Evolutionary conservation across 2,329 filamentous ascomycete genomes (phyloP).

Genomic region (Hypoxylon sp.): DNA sequence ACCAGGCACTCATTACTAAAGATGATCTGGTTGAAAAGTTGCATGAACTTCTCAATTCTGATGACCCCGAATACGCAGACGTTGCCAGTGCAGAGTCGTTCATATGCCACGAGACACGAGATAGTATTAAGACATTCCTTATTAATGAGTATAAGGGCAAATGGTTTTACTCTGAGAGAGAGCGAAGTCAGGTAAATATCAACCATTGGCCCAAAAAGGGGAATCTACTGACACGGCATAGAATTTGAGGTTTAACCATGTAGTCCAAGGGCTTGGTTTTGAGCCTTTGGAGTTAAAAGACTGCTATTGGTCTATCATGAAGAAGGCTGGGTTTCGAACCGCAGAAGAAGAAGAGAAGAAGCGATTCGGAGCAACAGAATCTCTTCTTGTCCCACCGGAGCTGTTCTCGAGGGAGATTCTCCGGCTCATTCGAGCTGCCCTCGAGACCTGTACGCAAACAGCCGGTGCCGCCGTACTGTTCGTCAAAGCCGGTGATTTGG

Average conservation of each 20-base stretch:
- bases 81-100: conserved; percentile 33
- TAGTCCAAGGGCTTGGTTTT: conserved; percentile 42
- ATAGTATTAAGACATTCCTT: conserved; percentile 36
- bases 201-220: background rate
- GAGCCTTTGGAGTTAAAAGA: conserved; percentile 39
- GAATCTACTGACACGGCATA: conserved; percentile 18
- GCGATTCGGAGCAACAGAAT: conserved; percentile 26
- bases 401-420: conserved; percentile 9
- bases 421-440: conserved; percentile 23
- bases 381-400: background rate
- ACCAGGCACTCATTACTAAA: conserved; percentile 24
- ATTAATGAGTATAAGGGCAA: conserved; percentile 28
- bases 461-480: background rate
- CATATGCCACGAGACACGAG: conserved; percentile 18
- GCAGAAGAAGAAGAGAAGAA: conserved; percentile 42
- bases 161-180: conserved; percentile 44
- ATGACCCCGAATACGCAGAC: conserved; percentile 44
- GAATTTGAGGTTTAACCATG: conserved; percentile 38
- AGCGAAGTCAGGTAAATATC: conserved; percentile 43
- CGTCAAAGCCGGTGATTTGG: conserved; percentile 14
- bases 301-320: conserved; percentile 46
- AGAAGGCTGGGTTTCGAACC: conserved; percentile 32
- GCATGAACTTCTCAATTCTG: conserved; percentile 43
- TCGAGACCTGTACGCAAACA: conserved; percentile 19
- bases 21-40: conserved; percentile 30